These are phyloP conservation scores for Trypanosomatidae sp. DNA, from an alignment of 208 protist species.

Conservation along the genomic window DNA sequence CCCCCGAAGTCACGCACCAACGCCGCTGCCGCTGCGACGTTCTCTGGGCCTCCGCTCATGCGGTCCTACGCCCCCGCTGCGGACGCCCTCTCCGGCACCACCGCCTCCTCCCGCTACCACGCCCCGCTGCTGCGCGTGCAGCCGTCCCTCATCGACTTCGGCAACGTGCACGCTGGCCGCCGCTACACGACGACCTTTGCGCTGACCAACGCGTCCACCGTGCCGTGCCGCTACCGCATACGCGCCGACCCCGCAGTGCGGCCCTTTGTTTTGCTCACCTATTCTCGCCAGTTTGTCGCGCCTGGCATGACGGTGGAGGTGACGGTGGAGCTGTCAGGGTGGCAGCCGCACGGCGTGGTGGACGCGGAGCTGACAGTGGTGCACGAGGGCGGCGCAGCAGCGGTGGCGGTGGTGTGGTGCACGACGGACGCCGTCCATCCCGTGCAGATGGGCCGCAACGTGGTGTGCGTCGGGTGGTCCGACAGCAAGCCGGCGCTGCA, in stretches of 20 bases:
- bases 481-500: slow-evolving; percentile 18
- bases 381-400: slow-evolving; percentile 48
- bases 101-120: slow-evolving; percentile 20
- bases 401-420: slow-evolving; percentile 33
- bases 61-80: slow-evolving; percentile 12
- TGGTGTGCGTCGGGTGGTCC: slow-evolving; percentile 29
- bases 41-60: slow-evolving; percentile 18
- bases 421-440: slow-evolving; percentile 28
- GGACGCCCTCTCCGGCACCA: slow-evolving; percentile 16
- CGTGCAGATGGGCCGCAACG: slow-evolving; percentile 16
- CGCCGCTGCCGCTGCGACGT: too few species aligned
- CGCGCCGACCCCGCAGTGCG: slow-evolving; percentile 25
- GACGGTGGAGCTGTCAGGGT: slow-evolving; percentile 48
- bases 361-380: slow-evolving; percentile 32
- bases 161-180: slow-evolving; percentile 37
- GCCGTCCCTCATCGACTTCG: slow-evolving; percentile 46
- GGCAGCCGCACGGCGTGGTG: slow-evolving; percentile 41
- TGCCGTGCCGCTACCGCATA: slow-evolving; percentile 81
- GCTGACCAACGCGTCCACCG: slow-evolving; percentile 75
- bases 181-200: slow-evolving; percentile 46
- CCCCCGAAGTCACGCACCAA: too few species aligned
- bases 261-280: slow-evolving; percentile 37
- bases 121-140: slow-evolving; percentile 20
- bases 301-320: slow-evolving; percentile 64
- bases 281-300: slow-evolving; percentile 75